These are phyloP conservation scores for Macadamia integrifolia DNA, from an alignment of 164 flowering plant species.

Conservation along the genomic window DNA sequence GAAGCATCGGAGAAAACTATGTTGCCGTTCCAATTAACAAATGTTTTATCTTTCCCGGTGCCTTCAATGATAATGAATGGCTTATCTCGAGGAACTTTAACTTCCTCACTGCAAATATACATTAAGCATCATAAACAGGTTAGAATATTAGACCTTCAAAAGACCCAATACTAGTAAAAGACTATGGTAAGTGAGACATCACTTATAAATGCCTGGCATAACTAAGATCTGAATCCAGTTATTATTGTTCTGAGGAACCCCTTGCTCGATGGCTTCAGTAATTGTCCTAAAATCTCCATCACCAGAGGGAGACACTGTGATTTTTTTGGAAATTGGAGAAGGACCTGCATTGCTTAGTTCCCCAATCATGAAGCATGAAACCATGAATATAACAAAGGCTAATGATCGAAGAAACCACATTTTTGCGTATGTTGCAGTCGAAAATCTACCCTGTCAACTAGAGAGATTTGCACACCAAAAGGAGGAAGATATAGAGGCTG, in stretches of 20 bases:
- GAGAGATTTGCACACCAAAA: too few relatives aligned
- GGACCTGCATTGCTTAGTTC: background rate
- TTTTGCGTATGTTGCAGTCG: too few relatives aligned
- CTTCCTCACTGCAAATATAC: constrained; percentile 1
- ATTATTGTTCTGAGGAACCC: background rate
- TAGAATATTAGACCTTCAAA: too few relatives aligned
- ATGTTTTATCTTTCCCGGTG: background rate
- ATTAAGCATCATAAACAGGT: too few relatives aligned
- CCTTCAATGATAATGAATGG: constrained; percentile 9
- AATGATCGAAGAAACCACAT: too few relatives aligned
- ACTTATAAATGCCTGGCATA: background rate
- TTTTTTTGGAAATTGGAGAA: background rate
- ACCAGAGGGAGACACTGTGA: background rate
- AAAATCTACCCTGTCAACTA: too few relatives aligned
- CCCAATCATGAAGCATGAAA: background rate
- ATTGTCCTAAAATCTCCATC: constrained; percentile 5
- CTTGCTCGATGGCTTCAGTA: constrained; percentile 1
- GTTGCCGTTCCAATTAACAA: background rate
- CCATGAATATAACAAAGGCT: background rate
- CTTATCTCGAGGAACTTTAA: constrained; percentile 1
- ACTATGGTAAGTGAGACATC: too few relatives aligned
- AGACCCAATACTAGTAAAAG: too few relatives aligned
- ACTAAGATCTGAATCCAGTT: constrained; percentile 3
- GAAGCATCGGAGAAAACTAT: background rate
- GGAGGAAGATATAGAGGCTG: too few relatives aligned